Percentiles rank a stretch among this genome's conserved stretches.
phyloP scores from a whole-genome alignment of 495 filamentous ascomycete genomes.

The Xylaria scruposa region DNA sequence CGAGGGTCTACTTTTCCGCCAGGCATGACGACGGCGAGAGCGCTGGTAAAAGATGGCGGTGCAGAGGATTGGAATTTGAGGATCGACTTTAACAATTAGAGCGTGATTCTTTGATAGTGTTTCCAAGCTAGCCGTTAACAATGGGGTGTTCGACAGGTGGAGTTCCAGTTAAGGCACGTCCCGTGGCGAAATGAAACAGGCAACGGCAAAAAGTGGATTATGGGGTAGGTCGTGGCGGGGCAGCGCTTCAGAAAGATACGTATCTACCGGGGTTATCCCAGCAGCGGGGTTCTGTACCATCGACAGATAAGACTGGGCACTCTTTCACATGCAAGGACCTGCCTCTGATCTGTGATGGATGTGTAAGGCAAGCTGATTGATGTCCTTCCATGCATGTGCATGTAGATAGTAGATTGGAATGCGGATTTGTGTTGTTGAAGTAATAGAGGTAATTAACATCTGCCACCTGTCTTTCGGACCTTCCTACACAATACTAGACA shows the following conservation, averaged over 20 bases:
- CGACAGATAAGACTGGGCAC: too few relatives aligned
- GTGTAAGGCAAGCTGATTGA: too few relatives aligned
- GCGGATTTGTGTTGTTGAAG: too few relatives aligned
- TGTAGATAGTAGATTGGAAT: too few relatives aligned
- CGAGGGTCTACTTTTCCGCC: conserved; percentile 26
- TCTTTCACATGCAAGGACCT: too few relatives aligned
- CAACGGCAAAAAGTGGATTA: conserved; percentile 11
- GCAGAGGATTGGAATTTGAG: not conserved
- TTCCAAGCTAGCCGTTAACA: conserved; percentile 3
- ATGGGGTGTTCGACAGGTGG: not conserved
- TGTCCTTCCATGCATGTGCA: too few relatives aligned
- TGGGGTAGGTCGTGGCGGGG: not conserved
- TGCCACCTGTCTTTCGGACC: too few relatives aligned
- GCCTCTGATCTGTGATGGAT: too few relatives aligned
- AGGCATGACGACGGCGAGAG: not conserved
- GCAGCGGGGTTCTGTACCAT: not conserved
- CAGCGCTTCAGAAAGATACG: not conserved
- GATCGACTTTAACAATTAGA: not conserved
- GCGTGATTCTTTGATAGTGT: conserved; percentile 8
- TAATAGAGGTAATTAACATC: too few relatives aligned
- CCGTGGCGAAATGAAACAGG: not conserved
- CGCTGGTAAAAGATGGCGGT: not conserved
- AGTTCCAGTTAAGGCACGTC: not conserved
- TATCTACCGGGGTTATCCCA: not conserved
- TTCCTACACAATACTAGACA: too few relatives aligned